phyloP scores from a whole-genome alignment of 768 basidiomycete species.

The Dictyophora rubrovolvata region DNA sequence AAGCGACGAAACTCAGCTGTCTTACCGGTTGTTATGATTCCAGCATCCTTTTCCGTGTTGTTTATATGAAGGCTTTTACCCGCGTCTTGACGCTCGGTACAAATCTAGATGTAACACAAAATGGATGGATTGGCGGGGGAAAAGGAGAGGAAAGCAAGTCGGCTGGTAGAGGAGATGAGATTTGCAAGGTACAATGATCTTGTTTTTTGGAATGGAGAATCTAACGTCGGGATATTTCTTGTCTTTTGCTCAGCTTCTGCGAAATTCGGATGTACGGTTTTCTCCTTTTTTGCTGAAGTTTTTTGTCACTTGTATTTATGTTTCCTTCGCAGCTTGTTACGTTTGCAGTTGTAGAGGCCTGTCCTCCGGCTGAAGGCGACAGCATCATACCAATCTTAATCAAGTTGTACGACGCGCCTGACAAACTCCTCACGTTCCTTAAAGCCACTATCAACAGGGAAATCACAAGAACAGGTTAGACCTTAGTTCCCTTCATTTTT shows the following conservation, averaged over 20 bases:
- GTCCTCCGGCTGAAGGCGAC: conserved; percentile 69
- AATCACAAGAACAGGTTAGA: conserved; percentile 61
- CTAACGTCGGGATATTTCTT: background rate
- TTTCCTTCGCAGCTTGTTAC: conserved; percentile 43
- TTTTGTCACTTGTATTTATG: background rate
- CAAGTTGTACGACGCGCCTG: conserved; percentile 74
- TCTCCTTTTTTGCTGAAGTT: background rate
- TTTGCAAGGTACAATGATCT: background rate
- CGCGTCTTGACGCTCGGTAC: conserved; percentile 74
- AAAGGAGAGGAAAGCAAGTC: conserved; percentile 11
- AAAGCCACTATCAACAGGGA: conserved; percentile 83
- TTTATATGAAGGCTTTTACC: conserved; percentile 79
- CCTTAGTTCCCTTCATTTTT: background rate
- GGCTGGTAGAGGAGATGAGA: conserved; percentile 43
- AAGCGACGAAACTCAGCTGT: conserved; percentile 82
- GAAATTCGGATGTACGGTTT: conserved; percentile 50
- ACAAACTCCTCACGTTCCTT: conserved; percentile 60
- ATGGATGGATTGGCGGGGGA: conserved; percentile 11
- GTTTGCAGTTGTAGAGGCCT: conserved; percentile 79
- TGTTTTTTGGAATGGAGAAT: background rate
- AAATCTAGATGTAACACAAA: conserved; percentile 57
- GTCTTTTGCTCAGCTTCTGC: conserved; percentile 48
- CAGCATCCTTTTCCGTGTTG: conserved; percentile 58
- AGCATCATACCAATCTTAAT: conserved; percentile 68
- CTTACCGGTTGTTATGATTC: conserved; percentile 67